Percentiles rank a stretch among this genome's conserved stretches.
These are phyloP conservation scores for Blastocystis sp. DNA, from an alignment of 352 stramenopile genomes.

Conservation along the genomic window DNA sequence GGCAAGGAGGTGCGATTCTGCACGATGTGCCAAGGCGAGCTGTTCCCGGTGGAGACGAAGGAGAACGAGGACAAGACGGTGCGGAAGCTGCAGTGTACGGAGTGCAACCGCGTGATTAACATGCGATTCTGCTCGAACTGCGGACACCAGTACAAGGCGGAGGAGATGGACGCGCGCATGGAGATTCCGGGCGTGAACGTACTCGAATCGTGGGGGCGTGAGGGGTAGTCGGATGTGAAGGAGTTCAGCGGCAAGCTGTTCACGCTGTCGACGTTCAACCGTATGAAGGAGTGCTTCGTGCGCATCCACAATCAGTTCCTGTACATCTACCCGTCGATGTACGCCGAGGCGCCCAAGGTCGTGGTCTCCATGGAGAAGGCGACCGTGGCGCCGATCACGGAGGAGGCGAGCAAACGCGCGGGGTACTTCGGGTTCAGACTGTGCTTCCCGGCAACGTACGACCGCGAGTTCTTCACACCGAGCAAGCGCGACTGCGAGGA, in stretches of 20 bases:
- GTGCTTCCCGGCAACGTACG: conserved; percentile 77
- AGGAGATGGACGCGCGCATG: conserved; percentile 63
- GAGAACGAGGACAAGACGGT: not conserved
- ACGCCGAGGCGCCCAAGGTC: conserved; percentile 76
- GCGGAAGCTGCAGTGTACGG: conserved; percentile 59
- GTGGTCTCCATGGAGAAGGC: conserved; percentile 76
- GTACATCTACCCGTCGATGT: conserved; percentile 81
- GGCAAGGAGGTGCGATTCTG: conserved; percentile 66
- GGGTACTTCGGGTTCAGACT: conserved; percentile 85
- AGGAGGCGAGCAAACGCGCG: conserved; percentile 73
- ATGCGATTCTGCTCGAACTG: conserved; percentile 63
- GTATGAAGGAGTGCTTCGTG: conserved; percentile 83
- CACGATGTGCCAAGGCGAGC: conserved; percentile 63
- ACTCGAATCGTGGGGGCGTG: not conserved
- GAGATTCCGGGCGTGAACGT: conserved; percentile 64
- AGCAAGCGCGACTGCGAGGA: conserved; percentile 78
- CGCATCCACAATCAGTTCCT: conserved; percentile 82
- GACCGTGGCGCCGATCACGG: conserved; percentile 40
- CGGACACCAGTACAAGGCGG: conserved; percentile 58
- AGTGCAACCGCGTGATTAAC: conserved; percentile 61
- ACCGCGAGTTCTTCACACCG: conserved; percentile 80
- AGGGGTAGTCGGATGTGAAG: conserved; percentile 47
- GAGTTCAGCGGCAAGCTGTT: conserved; percentile 39
- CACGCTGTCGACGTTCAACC: conserved; percentile 74
- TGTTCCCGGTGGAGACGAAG: conserved; percentile 58